Percentiles rank a stretch among this genome's conserved stretches.
Conservation (phyloP, 129 eudicot genomes). For the Helianthus tuberosus region DNA sequence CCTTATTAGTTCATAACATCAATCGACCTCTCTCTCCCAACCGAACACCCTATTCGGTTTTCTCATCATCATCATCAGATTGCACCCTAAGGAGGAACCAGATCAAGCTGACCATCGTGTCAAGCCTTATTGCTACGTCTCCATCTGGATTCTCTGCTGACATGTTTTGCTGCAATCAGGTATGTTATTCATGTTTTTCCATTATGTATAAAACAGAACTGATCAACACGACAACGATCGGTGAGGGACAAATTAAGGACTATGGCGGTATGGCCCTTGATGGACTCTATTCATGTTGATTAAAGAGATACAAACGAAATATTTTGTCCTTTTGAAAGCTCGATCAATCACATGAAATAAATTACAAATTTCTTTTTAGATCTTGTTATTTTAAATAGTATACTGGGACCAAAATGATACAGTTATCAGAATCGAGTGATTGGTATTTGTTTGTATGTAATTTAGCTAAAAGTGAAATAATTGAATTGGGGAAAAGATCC, state of each 20-base stretch:
- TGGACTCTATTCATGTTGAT: background rate
- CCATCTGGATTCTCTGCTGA: no score
- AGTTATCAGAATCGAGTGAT: background rate
- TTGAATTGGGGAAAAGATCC: slow-evolving; percentile 8
- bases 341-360: background rate
- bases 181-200: no score
- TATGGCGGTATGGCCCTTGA: background rate
- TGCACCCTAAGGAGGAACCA: no score
- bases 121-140: no score
- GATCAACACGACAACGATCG: no score
- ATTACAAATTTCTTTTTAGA: background rate
- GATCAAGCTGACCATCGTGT: no score
- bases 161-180: no score
- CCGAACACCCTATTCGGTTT: no score
- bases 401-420: background rate
- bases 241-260: background rate
- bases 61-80: no score
- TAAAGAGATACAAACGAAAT: background rate
- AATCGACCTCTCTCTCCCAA: no score
- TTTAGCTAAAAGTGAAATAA: background rate
- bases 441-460: background rate
- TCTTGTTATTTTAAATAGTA: background rate
- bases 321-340: background rate
- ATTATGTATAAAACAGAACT: no score
- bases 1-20: no score